These are phyloP conservation scores for Penicillium griseofulvum DNA, from an alignment of 2,329 filamentous ascomycete genomes.

Conservation along the genomic window DNA sequence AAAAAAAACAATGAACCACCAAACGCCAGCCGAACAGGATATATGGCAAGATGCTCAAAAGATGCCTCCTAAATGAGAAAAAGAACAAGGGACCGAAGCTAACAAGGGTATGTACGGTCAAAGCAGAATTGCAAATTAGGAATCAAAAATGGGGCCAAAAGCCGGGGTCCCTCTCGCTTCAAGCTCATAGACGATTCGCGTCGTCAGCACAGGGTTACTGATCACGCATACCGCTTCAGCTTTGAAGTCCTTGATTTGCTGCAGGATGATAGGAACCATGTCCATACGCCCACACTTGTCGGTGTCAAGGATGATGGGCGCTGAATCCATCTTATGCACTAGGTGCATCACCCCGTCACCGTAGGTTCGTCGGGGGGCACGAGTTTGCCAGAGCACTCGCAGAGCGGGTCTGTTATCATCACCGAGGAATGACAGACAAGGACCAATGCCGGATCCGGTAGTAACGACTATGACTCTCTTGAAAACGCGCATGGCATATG, in stretches of 20 bases:
- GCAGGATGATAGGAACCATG: conserved; percentile 56
- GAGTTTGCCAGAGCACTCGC: conserved; percentile 68
- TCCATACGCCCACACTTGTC: conserved; percentile 59
- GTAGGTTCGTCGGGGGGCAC: conserved; percentile 61
- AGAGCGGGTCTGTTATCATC: conserved; percentile 41
- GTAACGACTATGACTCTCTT: conserved; percentile 64
- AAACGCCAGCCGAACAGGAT: neutral
- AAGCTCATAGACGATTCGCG: conserved; percentile 66
- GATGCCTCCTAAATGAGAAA: neutral
- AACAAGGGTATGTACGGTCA: neutral
- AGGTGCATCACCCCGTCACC: conserved; percentile 56
- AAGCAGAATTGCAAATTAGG: conserved; percentile 34
- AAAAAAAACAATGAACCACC: neutral
- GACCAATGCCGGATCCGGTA: conserved; percentile 72
- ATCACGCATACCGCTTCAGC: conserved; percentile 72
- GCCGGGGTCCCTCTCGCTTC: conserved; percentile 65
- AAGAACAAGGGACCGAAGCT: neutral
- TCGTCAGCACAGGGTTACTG: conserved; percentile 66
- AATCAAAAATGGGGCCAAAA: conserved; percentile 74
- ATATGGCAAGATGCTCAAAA: neutral
- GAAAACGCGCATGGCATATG: conserved; percentile 66
- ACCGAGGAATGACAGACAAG: conserved; percentile 62
- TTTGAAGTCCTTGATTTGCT: conserved; percentile 46
- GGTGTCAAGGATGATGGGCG: conserved; percentile 68
- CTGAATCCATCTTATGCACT: conserved; percentile 58